Base-by-base conservation (phyloP, 148 eudicot species). In the Nepenthes mirabilis region DNA sequence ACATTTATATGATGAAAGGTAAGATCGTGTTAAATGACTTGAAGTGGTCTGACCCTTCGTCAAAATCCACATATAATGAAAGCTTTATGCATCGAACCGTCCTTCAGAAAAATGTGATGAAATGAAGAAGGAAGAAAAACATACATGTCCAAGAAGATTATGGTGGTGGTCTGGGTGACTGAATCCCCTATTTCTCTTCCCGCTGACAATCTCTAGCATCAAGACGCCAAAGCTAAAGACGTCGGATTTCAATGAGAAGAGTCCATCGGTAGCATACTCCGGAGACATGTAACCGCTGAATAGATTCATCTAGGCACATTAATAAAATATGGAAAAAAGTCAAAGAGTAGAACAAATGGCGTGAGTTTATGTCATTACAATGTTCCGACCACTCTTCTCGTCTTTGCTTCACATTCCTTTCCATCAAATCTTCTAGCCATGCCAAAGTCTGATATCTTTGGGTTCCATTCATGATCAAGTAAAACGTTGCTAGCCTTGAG, bases 401-500 rank as follows among this genome's bases (percentile, higher is more conserved):
- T 80, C 69, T 72, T 70, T 33, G 75, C 80, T 14, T 75, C 70
- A 57, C 72, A 74, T 67, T 83, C 80, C 45, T 70, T 64, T 11
- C 65, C 65, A 48, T 65, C 73, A 62, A 75, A 80, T 23, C 78
- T 78, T 37, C 82, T 75, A 33, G 88, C 88, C 84, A 83, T 74
- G 11, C 88, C 88, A 54, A 83, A 83, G 55, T 83, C 88, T 10
- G 82, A 80, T 36, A 83, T 80, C 70, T 83, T 83, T 7, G 85
- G 77, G 49, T 75, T 73, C 57, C 76, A 64, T 23, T 77, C 72
- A 52, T 72, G 60, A 53, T 83, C 88, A 9, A 83, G 70, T 57
- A 83, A 56, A 36, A 83, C 70, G 62, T 83, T 83, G 65, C 88
- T 75, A 14, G 78, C 68, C 70, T 82, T 79, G 48, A 82, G 53